Evolutionary conservation across 23 red algal genomes (phyloP).

Genomic region (Pyropia yezoensis): DNA sequence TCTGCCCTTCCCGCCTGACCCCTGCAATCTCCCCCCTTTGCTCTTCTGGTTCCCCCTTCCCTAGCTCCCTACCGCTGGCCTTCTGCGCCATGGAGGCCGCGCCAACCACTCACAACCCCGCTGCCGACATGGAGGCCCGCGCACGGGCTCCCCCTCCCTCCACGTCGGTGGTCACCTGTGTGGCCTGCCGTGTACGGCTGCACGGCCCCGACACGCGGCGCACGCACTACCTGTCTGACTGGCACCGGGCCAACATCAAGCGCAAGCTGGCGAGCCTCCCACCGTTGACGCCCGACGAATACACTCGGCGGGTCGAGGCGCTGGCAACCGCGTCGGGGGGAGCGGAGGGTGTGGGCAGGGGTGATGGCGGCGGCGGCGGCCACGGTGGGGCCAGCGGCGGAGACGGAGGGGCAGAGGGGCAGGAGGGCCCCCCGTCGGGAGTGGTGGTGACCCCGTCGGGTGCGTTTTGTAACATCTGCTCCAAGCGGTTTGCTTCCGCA

Average conservation of each 20-base stretch:
- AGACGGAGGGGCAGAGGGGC: neutral
- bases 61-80: no score
- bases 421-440: neutral
- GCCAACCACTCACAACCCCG: no score
- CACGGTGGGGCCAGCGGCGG: no score
- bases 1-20: no score
- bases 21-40: no score
- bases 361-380: neutral
- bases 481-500: conserved; percentile 67
- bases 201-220: conserved; percentile 19
- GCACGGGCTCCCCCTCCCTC: neutral
- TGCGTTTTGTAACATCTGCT: conserved; percentile 40
- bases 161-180: conserved; percentile 24
- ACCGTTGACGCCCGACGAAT: conserved; percentile 43
- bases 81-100: no score
- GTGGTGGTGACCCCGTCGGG: neutral
- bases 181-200: conserved; percentile 31
- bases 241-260: conserved; percentile 94
- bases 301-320: conserved; percentile 17
- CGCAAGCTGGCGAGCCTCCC: conserved; percentile 51
- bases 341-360: neutral
- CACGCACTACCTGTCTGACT: conserved; percentile 80
- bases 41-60: no score
- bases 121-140: no score
- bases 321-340: neutral